Conservation (phyloP, 1,284 basidiomycete genomes). For the Ustilago lituana region DNA sequence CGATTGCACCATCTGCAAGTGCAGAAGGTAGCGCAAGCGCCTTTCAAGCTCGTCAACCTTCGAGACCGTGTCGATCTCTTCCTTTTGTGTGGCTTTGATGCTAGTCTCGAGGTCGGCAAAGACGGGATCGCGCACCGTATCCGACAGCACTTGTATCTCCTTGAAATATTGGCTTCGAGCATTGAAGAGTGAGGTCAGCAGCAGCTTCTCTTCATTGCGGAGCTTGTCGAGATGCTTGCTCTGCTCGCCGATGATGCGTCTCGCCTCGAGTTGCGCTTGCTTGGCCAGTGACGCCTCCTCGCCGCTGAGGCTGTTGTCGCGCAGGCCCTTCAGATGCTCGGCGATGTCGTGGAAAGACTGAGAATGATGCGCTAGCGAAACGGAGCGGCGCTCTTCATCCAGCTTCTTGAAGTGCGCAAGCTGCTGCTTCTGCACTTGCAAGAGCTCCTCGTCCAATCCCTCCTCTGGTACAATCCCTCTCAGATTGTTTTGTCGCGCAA, state of each 20-base stretch:
- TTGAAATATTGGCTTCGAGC: conserved; percentile 58
- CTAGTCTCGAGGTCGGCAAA: conserved; percentile 32
- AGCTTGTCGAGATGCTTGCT: conserved; percentile 44
- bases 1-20: conserved; percentile 56
- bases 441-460: conserved; percentile 37
- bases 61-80: conserved; percentile 37
- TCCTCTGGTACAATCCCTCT: conserved; percentile 26
- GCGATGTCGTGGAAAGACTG: conserved; percentile 29
- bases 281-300: conserved; percentile 41
- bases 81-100: conserved; percentile 30
- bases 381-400: conserved; percentile 44
- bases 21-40: conserved; percentile 56
- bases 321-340: conserved; percentile 29
- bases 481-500: conserved; percentile 30
- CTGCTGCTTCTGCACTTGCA: conserved; percentile 51
- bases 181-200: conserved; percentile 54
- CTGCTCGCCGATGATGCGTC: conserved; percentile 42
- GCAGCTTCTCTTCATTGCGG: conserved; percentile 36
- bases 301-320: conserved; percentile 19
- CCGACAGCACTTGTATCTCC: conserved; percentile 61
- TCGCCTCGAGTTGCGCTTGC: conserved; percentile 22
- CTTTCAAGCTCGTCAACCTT: conserved; percentile 48
- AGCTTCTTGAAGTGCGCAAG: conserved; percentile 55
- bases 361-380: conserved; percentile 12
- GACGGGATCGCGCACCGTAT: conserved; percentile 57